A percentile compares a stretch with the other conserved stretches of the same genome.
These are phyloP conservation scores for Clarireedia homoeocarpa DNA, from an alignment of 2,329 filamentous ascomycete species.

Conservation along the genomic window DNA sequence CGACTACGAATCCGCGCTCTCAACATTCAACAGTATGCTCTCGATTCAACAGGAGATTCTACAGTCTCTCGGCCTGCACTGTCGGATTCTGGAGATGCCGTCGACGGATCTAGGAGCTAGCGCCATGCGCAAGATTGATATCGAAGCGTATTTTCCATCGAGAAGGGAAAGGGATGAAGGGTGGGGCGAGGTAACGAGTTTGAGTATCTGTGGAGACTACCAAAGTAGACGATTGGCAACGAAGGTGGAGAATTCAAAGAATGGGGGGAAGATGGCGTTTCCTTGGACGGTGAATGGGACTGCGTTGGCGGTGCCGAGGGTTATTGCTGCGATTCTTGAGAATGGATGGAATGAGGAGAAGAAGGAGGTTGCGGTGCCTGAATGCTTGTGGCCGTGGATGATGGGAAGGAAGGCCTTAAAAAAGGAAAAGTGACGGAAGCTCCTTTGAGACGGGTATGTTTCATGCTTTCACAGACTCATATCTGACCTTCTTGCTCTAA, in stretches of 20 bases:
- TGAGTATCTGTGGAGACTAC: conserved; percentile 91
- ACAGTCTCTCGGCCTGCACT: conserved; percentile 67
- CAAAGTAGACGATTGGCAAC: conserved; percentile 79
- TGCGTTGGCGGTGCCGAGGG: conserved; percentile 80
- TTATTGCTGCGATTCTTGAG: conserved; percentile 83
- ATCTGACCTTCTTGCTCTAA: neutral
- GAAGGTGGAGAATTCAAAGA: conserved; percentile 48
- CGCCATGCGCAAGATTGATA: conserved; percentile 80
- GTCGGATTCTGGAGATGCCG: conserved; percentile 90
- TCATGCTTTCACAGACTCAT: neutral
- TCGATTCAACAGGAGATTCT: conserved; percentile 82
- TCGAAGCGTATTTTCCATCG: conserved; percentile 90
- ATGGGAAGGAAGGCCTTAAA: conserved; percentile 58
- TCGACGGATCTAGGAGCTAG: conserved; percentile 80
- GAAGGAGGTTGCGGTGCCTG: conserved; percentile 64
- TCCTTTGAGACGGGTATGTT: neutral
- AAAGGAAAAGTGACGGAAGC: neutral
- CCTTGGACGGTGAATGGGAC: conserved; percentile 93
- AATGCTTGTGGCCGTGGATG: conserved; percentile 80
- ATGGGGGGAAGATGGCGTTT: conserved; percentile 53
- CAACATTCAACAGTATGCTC: conserved; percentile 77
- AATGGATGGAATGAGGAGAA: conserved; percentile 74
- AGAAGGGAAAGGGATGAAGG: conserved; percentile 57
- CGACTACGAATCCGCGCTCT: conserved; percentile 39
- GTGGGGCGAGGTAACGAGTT: conserved; percentile 90